Evolutionary conservation across 1,139 yeast species (phyloP), one percentile per base, ranked within the genome.

Genomic region (Taphrina flavorubra): DNA sequence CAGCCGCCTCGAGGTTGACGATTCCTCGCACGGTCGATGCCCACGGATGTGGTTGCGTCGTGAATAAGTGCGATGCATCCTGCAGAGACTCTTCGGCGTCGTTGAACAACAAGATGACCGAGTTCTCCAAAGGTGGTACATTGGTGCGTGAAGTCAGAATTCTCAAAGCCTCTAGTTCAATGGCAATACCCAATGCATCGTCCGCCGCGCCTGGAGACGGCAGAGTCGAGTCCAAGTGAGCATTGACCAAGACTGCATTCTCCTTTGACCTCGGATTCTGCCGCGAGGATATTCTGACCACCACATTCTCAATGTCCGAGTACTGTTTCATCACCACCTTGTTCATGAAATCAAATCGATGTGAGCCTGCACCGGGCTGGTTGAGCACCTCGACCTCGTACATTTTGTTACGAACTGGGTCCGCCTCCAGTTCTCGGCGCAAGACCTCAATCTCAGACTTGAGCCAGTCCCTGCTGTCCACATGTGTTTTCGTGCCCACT

Each of bases 151-250:
- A 58, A 14, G 65, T 49, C 37, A 68, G 44, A 44, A 68, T 42
- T 34, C 70, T 63, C 13, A 68, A 34, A 7, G 57, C 57, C 39
- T 68, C 70, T 18, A 68, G 55, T 55, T 61, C 59, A 16, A 68
- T 68, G 11, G 65, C 70, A n/a, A 68, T 55, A 20, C 68, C 70
- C 25, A 68, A 36, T 49, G 68, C 70, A 49, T 68, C 70, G 39
- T 68, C 70, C 7, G 70, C 67, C 10, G 70, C 70, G 13, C 70
- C 70, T n/a, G 70, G 70, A 20, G 64, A 55, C 8, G 70, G 70
- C 61, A 68, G 18, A 13, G 70, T 68, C 18, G 68, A 63, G 44
- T 68, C 70, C 44, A 68, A 25, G 37, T 68, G 70, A n/a, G 70
- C 70, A 44, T 68, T 68, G 31, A 68, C 56, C 20, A 68, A 60